These are phyloP conservation scores for Arctostaphylos glauca DNA, from an alignment of 148 eudicot species.

Conservation along the genomic window DNA sequence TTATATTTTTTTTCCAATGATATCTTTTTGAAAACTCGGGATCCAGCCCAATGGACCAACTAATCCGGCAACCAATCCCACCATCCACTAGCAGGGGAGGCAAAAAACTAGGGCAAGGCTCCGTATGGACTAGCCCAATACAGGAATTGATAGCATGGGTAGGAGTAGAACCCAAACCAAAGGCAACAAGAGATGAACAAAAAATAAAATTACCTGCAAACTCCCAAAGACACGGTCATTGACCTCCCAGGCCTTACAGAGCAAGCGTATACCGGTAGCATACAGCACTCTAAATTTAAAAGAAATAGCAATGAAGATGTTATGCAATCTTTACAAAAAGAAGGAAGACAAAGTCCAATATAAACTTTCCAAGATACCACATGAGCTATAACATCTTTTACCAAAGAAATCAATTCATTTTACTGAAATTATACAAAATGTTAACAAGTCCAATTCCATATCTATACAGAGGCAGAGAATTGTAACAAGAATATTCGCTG, in stretches of 20 bases:
- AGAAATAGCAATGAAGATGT: conserved; percentile 9
- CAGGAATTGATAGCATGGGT: too few relatives aligned
- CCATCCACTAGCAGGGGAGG: too few relatives aligned
- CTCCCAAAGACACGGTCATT: conserved; percentile 81
- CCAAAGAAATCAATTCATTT: background rate
- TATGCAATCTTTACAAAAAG: background rate
- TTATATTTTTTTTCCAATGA: background rate
- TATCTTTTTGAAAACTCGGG: too few relatives aligned
- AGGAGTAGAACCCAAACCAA: too few relatives aligned
- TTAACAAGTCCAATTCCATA: background rate
- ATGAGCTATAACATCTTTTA: background rate
- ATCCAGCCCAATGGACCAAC: too few relatives aligned
- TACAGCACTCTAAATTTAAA: conserved; percentile 52
- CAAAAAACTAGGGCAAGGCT: too few relatives aligned
- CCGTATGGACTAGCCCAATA: too few relatives aligned
- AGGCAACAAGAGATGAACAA: conserved; percentile 1
- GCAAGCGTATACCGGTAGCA: conserved; percentile 81
- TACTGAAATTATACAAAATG: background rate
- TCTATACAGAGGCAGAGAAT: background rate
- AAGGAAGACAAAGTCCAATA: background rate
- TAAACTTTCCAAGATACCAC: background rate
- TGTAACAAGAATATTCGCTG: background rate
- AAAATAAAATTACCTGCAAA: conserved; percentile 59
- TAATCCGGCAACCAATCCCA: too few relatives aligned
- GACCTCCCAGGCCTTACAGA: conserved; percentile 93